These are phyloP conservation scores for Capsicum rhomboideum DNA, from an alignment of 257 asterid genomes.

Conservation along the genomic window DNA sequence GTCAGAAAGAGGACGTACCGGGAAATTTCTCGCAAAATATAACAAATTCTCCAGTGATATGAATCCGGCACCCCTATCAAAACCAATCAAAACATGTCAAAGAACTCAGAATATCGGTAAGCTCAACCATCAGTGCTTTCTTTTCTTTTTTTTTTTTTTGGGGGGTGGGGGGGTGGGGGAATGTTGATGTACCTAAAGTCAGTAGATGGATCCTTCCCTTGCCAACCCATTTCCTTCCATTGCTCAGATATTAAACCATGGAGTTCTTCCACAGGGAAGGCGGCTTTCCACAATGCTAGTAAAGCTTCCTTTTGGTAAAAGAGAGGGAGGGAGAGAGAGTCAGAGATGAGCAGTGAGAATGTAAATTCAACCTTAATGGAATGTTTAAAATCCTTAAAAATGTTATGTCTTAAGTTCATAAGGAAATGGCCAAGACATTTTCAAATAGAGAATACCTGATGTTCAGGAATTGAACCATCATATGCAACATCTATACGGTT, in stretches of 20 bases:
- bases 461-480: constrained; percentile 65
- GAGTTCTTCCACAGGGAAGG: constrained; percentile 68
- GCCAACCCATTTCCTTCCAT: constrained; percentile 99
- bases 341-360: background rate
- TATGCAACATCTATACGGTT: constrained; percentile 58
- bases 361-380: background rate
- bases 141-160: too few species aligned
- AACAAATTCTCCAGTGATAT: constrained; percentile 80
- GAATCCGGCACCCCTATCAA: constrained; percentile 77
- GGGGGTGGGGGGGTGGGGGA: too few species aligned
- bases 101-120: background rate
- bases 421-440: background rate
- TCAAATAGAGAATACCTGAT: constrained; percentile 48
- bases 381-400: background rate
- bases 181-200: constrained; percentile 63
- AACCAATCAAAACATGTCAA: background rate
- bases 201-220: constrained; percentile 91
- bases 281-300: constrained; percentile 74
- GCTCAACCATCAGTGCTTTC: background rate
- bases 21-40: constrained; percentile 68
- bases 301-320: constrained; percentile 42
- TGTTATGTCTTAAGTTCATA: background rate
- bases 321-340: background rate
- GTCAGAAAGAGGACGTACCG: constrained; percentile 35
- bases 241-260: constrained; percentile 71